Base-by-base conservation (phyloP, 805 yeast species). In the Blastobotrys terrestris region DNA sequence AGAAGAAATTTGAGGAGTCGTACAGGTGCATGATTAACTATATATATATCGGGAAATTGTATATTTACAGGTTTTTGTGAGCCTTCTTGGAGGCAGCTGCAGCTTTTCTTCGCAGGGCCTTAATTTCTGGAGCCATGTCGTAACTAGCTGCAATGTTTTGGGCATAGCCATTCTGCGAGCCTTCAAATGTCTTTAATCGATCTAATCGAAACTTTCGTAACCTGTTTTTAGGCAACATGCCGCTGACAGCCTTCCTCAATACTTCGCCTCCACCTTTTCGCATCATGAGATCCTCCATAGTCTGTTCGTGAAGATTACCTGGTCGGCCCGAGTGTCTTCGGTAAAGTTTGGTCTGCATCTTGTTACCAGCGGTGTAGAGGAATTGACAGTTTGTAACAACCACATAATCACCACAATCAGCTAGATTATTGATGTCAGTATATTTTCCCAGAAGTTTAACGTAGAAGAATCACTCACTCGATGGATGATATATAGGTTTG, bases 171-270 rank as follows among this genome's bases (percentile, higher is more conserved):
- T 87, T 87, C 53, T 86, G 86, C 53, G 88, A 81, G 26, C 92
- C 97, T 61, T 95, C 98, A 67, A 79, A 87, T 0, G 88, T 81
- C 70, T 88, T 90, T 56, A 94, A 76, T 66, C 99, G 80, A 22
- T 81, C 92, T 63, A 94, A 69, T 67, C 99, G 82, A 13, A 75
- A 72, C 62, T 84, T 79, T 68, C 98, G 81, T 58, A 85, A 78
- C 63, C 83, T 83, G 69, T 94, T 92, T 72, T 88, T 91, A 44
- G 99, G 99, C 52, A 94, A 76, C 99, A 94, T 94, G 53, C 95
- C 95, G 57, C 88, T 84, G 3, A 94, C 99, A 1, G 99, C 98
- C 61, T 85, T 81, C 62, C 72, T 79, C 62, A 94, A 73, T 11
- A 91, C 72, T 69, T 94, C 98, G n/a, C 88, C 84, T 60, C 82